These are phyloP conservation scores for Mycena amicta DNA, from an alignment of 768 basidiomycete species.

Conservation along the genomic window DNA sequence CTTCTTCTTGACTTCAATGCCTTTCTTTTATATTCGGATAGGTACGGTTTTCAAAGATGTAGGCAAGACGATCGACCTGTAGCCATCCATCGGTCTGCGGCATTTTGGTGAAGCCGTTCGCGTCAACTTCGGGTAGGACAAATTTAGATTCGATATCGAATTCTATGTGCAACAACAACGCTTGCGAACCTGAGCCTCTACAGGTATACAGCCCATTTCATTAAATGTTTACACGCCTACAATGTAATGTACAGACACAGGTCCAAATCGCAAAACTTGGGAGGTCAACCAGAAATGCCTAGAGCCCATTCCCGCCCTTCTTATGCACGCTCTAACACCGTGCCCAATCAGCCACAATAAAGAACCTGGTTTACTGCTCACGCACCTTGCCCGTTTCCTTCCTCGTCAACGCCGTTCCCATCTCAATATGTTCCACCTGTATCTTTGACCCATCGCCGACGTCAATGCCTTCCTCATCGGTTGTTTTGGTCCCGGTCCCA, in stretches of 20 bases:
- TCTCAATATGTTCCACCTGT: neutral
- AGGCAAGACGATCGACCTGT: slow-evolving; percentile 66
- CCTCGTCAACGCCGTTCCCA: neutral
- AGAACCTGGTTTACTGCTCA: neutral
- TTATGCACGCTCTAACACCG: neutral
- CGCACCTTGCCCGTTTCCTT: neutral
- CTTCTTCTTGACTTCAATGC: slow-evolving; percentile 6
- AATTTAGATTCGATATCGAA: slow-evolving; percentile 91
- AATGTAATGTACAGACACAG: neutral
- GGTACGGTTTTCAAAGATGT: slow-evolving; percentile 75
- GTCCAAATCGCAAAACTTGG: neutral
- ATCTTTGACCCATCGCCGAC: neutral
- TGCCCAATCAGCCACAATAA: neutral
- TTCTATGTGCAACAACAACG: slow-evolving; percentile 76
- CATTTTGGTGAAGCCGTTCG: slow-evolving; percentile 76
- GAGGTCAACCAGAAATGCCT: too few relatives aligned
- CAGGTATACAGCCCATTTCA: too few relatives aligned
- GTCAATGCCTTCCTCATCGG: neutral
- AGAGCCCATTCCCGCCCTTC: too few relatives aligned
- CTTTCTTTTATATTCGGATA: slow-evolving; percentile 27
- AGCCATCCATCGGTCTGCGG: slow-evolving; percentile 88
- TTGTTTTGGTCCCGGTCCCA: neutral
- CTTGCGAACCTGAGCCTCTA: slow-evolving; percentile 65
- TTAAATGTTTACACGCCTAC: neutral
- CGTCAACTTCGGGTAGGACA: slow-evolving; percentile 85